A percentile compares a stretch with the other conserved stretches of the same genome.
Conservation (phyloP, 2,329 filamentous ascomycete genomes). For the Talaromyces pinophilus region DNA sequence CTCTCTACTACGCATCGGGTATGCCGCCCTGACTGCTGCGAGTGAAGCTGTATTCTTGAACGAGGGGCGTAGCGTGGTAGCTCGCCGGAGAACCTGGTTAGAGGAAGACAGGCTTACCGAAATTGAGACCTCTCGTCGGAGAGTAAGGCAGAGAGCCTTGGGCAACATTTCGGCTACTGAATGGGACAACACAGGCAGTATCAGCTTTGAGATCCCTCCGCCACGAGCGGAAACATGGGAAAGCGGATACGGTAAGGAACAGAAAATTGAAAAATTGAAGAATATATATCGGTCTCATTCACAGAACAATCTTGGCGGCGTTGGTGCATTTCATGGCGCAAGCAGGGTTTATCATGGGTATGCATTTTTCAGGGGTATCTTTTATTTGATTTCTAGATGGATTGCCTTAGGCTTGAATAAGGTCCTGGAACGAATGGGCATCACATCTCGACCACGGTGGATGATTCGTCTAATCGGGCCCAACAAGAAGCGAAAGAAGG, state of each 20-base stretch:
- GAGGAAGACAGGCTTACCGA: slow-evolving; percentile 84
- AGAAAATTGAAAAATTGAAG: slow-evolving; percentile 45
- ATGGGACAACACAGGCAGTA: slow-evolving; percentile 37
- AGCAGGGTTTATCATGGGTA: slow-evolving; percentile 73
- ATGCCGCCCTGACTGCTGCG: slow-evolving; percentile 84
- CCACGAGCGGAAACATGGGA: slow-evolving; percentile 42
- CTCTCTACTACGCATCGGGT: slow-evolving; percentile 80
- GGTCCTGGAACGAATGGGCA: slow-evolving; percentile 59
- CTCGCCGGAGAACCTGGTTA: slow-evolving; percentile 81
- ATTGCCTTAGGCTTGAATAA: slow-evolving; percentile 57
- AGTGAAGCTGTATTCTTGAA: slow-evolving; percentile 96
- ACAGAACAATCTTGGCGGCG: slow-evolving; percentile 56
- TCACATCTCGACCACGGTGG: slow-evolving; percentile 66
- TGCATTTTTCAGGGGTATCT: slow-evolving; percentile 75
- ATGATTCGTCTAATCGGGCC: slow-evolving; percentile 47
- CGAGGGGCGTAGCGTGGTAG: slow-evolving; percentile 74
- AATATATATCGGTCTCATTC: slow-evolving; percentile 40
- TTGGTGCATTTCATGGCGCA: slow-evolving; percentile 76
- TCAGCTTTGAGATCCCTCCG: slow-evolving; percentile 37
- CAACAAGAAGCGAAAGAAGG: slow-evolving; percentile 26
- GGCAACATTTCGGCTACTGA: slow-evolving; percentile 26
- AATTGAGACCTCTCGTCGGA: slow-evolving; percentile 58
- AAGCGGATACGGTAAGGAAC: slow-evolving; percentile 50
- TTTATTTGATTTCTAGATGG: slow-evolving; percentile 63
- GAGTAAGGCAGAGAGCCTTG: slow-evolving; percentile 25